Evolutionary conservation across 805 yeast genomes (phyloP), one percentile per base, ranked within the genome.

Genomic region (Barnettozyma pratensis): DNA sequence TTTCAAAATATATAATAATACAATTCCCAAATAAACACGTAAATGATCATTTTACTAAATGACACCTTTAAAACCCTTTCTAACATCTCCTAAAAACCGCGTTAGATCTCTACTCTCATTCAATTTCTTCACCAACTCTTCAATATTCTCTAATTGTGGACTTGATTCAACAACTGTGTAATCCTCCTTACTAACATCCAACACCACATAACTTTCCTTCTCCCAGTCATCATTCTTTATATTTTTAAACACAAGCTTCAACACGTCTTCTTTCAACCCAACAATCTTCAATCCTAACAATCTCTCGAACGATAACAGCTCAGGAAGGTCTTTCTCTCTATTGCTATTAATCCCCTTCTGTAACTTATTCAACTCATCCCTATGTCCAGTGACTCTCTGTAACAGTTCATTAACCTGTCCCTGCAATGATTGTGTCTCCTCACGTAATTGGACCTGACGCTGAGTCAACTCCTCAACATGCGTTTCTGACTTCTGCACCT

Each of bases 261-360:
- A 59, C 34, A 72, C 54, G 46, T 75, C 79, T 7, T 71, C 74
- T 19, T 66, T 63, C 2, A 77, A 62, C 4, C 80, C 81, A 47
- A 76, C 79, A 19, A 83, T 73, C 35, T 67, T 66, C 48, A 83
- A 59, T 1, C 89, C 88, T 40, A 81, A 64, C 43, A 79, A 65
- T 37, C 68, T 62, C 51, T 83, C 86, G 63, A 74, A 79, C 38
- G 74, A 68, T 14, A 65, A 48, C 38, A 79, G 66, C 57, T 83
- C 87, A 0, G 80, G 80, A 12, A 67, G 65, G 49, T 81, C 80
- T 38, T 66, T 67, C 30, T 66, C 67, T 7, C 73, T 65, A 56
- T 83, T 87, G 8, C 58, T 52, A 19, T 63, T 61, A 35, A 79
- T 58, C 36, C 66, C 62, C 44, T 65, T 64, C 37, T 65, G 68